Percentiles rank a stretch among this genome's conserved stretches.
Conservation (phyloP, 73 alveolate genomes). For the Tetrahymena elliotti region DNA sequence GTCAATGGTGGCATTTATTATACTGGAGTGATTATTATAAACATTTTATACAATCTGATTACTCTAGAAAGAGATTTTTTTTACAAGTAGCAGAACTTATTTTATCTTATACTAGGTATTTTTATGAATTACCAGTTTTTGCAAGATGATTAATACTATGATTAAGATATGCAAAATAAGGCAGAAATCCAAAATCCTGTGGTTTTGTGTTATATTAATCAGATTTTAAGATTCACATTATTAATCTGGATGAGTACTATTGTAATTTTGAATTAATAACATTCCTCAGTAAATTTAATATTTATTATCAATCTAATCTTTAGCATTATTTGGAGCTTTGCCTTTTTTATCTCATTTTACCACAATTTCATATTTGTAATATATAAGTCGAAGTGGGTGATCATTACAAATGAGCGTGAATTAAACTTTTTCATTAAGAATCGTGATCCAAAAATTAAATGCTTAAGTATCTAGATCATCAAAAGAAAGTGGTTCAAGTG, state of each 20-base stretch:
- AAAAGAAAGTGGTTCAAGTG: neutral
- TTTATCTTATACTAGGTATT: neutral
- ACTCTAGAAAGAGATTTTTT: neutral
- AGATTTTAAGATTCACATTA: neutral
- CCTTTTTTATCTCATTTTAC: neutral
- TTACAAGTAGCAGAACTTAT: neutral
- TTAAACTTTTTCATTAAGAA: too few relatives aligned
- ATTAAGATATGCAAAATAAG: neutral
- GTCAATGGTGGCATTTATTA: neutral
- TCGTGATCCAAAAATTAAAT: neutral
- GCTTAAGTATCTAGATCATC: neutral
- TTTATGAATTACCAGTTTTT: neutral
- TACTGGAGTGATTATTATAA: neutral
- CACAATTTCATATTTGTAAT: neutral
- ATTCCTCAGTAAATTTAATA: too few relatives aligned
- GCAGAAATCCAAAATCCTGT: neutral
- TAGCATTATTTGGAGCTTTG: neutral
- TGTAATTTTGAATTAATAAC: too few relatives aligned
- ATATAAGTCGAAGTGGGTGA: neutral
- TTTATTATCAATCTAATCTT: neutral
- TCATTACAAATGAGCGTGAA: neutral
- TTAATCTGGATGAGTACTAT: neutral
- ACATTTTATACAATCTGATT: neutral
- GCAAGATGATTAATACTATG: neutral
- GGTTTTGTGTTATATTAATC: neutral